These are phyloP conservation scores for Cutaneotrichosporon sp. DNA, from an alignment of 1,284 basidiomycete species.

Conservation along the genomic window DNA sequence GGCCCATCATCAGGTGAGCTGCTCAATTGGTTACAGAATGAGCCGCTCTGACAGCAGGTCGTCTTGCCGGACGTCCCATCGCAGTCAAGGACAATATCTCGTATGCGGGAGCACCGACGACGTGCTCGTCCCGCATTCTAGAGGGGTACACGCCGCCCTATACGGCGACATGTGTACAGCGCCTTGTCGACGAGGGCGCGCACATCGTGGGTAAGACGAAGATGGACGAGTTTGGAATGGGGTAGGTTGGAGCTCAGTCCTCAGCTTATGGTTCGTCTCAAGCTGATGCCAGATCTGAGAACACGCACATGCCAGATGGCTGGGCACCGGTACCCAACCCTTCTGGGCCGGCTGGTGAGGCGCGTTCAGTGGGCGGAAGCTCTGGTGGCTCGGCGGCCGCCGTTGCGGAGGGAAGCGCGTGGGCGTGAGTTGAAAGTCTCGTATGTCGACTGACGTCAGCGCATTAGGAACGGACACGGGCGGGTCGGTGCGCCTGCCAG, in stretches of 20 bases:
- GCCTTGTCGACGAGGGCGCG: constrained; percentile 67
- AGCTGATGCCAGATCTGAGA: constrained; percentile 43
- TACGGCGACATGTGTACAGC: constrained; percentile 77
- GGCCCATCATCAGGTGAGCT: constrained; percentile 26
- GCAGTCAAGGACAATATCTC: constrained; percentile 87
- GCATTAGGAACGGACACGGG: constrained; percentile 94
- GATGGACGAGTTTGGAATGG: constrained; percentile 99
- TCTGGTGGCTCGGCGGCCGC: constrained; percentile 57
- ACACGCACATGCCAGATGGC: constrained; percentile 30
- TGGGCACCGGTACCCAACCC: constrained; percentile 71
- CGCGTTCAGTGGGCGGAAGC: constrained; percentile 64
- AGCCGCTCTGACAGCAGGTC: constrained; percentile 22
- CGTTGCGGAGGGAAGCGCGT: constrained; percentile 64
- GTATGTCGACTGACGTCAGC: constrained; percentile 53
- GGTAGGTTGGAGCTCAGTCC: constrained; percentile 56
- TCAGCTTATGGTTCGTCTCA: background rate
- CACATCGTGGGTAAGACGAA: constrained; percentile 83
- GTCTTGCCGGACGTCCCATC: constrained; percentile 51
- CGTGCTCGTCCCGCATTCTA: constrained; percentile 75
- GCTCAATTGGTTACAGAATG: background rate
- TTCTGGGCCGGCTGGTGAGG: constrained; percentile 52
- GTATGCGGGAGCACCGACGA: constrained; percentile 66
- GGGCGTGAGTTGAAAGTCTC: constrained; percentile 61
- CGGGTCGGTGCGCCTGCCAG: constrained; percentile 87
- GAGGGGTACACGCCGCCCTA: constrained; percentile 72